phyloP scores from a whole-genome alignment of 139 green algal genomes.

The Closterium sp. region DNA sequence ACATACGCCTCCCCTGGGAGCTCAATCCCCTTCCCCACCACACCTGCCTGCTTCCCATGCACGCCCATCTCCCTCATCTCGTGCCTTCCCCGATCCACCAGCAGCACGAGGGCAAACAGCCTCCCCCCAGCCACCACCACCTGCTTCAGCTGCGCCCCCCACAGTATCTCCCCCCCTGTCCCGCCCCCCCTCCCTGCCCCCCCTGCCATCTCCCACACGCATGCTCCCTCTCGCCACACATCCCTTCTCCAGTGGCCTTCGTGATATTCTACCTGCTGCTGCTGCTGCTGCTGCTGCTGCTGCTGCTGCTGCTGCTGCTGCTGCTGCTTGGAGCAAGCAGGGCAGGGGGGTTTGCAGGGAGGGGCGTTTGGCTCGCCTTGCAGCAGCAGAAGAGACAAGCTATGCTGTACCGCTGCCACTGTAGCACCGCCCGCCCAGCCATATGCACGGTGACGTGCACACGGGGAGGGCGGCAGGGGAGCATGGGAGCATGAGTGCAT shows the following conservation, averaged over 20 bases:
- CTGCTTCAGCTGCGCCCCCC: not conserved
- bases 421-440: not conserved
- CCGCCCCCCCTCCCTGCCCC: not conserved
- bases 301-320: not conserved
- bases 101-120: not conserved
- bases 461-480: no score
- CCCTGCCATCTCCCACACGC: not conserved
- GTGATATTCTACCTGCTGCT: not conserved
- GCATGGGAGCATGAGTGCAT: not conserved
- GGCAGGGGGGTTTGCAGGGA: not conserved
- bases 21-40: not conserved
- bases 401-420: not conserved
- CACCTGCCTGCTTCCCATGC: not conserved
- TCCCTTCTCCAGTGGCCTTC: not conserved
- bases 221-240: not conserved
- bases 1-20: not conserved
- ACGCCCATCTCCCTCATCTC: not conserved
- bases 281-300: not conserved
- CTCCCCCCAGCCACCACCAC: not conserved
- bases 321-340: not conserved
- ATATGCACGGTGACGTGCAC: no score
- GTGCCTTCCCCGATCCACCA: not conserved
- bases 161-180: not conserved
- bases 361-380: not conserved
- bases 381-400: not conserved